phyloP scores from a whole-genome alignment of 2,329 filamentous ascomycete species.

The Alternaria hordeiaustralica region DNA sequence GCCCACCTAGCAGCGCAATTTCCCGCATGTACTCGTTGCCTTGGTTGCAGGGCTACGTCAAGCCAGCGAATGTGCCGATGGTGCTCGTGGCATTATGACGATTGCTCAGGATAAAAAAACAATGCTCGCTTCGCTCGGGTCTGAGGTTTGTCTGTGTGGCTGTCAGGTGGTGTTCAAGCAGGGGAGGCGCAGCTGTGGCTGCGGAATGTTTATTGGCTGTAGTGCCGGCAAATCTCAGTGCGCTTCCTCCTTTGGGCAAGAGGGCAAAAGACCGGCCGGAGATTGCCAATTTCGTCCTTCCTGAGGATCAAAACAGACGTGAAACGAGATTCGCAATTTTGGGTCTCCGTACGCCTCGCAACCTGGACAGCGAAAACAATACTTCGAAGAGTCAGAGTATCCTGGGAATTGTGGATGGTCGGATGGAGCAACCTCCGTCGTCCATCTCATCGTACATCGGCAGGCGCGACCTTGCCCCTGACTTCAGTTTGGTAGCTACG shows the following conservation, averaged over 20 bases:
- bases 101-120: constrained; percentile 5
- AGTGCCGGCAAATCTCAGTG: neutral
- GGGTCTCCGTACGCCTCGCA: constrained; percentile 3
- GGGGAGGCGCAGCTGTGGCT: constrained; percentile 14
- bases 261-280: constrained; percentile 5
- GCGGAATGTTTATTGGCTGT: constrained; percentile 10
- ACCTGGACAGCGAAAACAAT: constrained; percentile 12
- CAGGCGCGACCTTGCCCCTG: neutral
- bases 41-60: constrained; percentile 10
- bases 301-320: constrained; percentile 13
- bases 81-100: constrained; percentile 2
- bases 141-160: constrained; percentile 7
- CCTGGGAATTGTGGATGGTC: neutral
- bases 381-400: neutral
- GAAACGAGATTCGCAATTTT: constrained; percentile 23
- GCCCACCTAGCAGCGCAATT: constrained; percentile 12
- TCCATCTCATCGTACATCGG: neutral
- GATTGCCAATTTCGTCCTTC: constrained; percentile 19
- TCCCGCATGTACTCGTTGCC: constrained; percentile 5
- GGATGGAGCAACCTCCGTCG: neutral
- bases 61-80: constrained; percentile 1
- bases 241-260: constrained; percentile 3
- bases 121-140: constrained; percentile 9
- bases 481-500: constrained; percentile 1
- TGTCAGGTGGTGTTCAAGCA: constrained; percentile 5